Evolutionary conservation across 1,284 basidiomycete genomes (phyloP).

Genomic region (Melampsora larici-populina): DNA sequence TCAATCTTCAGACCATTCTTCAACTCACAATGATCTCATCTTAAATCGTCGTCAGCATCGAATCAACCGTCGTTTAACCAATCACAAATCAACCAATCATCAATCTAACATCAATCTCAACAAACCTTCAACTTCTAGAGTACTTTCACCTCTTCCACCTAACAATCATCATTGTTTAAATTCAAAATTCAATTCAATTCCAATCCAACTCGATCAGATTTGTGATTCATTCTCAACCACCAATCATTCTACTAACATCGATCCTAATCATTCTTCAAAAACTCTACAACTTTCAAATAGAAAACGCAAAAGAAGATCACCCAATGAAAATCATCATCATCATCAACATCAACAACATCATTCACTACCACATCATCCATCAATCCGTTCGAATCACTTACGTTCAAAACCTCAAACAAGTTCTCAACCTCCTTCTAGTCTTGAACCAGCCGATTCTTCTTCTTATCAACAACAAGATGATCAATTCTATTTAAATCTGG

Average conservation of each 20-base stretch:
- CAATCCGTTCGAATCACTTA: neutral
- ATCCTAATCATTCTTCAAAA: neutral
- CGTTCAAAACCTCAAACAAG: neutral
- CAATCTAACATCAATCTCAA: no score
- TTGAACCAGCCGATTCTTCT: no score
- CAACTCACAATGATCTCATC: no score
- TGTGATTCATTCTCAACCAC: neutral
- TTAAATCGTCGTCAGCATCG: no score
- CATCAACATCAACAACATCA: neutral
- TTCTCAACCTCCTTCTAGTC: neutral
- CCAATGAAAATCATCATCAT: neutral
- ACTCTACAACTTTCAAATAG: neutral
- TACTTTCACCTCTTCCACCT: neutral
- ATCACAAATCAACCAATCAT: no score
- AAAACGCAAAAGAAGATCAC: neutral
- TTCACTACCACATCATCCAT: neutral
- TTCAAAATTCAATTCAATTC: neutral
- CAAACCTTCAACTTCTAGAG: neutral
- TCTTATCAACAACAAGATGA: neutral
- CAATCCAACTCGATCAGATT: neutral
- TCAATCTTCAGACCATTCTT: no score
- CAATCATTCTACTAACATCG: neutral
- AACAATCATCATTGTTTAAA: neutral
- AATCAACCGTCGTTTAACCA: no score
- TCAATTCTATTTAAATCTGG: slow-evolving; percentile 15